Base-by-base conservation (phyloP, 176 grass and related monocot genomes). In the Cenchrus fungigraminus region DNA sequence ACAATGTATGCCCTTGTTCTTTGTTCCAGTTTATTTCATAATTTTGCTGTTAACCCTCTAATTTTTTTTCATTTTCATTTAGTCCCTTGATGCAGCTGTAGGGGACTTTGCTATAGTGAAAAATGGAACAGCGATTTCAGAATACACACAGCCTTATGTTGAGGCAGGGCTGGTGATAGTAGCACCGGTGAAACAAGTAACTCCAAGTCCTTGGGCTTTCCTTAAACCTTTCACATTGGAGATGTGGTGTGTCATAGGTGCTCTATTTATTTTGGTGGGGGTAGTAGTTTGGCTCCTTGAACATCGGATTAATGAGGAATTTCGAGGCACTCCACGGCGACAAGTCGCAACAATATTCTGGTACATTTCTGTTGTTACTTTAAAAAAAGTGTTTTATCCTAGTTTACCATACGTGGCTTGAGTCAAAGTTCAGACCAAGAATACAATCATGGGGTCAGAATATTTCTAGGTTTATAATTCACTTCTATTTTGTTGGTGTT, bases 211-310 rank as follows among this genome's bases (percentile, higher is more conserved):
- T 0, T 98, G 89, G 95, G 89, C 89, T 78, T 98, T 98, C 75
- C 80, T 95, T 59, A 93, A 93, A 86, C 95, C 95, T 19, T 98
- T 98, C 83, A 93, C 95, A 56, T 47, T 86, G 54, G 61, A 90
- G 68, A 93, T 98, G 92, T 98, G 95, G 95, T 91, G 84, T 72
- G 89, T 90, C 45, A 91, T 82, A n/a, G 89, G 87, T 71, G 82
- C 25, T 64, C 94, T 98, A 72, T 98, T 98, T 83, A 50, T 98
- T 73, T 89, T 87, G 65, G 92, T 98, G 50, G 95, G 95, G 32
- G 16, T 88, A 61, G 95, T 93, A 74, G 84, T 95, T 82, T 93
- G 95, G 95, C 91, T 95, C 62, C 95, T 98, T 34, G 92, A 95
- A 73, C 95, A 95, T 75, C 83, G 92, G 22, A 85, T n/a, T 43